phyloP scores from a whole-genome alignment of 192 early-diverging fungal species.

The Rhizophagus prolifer region DNA sequence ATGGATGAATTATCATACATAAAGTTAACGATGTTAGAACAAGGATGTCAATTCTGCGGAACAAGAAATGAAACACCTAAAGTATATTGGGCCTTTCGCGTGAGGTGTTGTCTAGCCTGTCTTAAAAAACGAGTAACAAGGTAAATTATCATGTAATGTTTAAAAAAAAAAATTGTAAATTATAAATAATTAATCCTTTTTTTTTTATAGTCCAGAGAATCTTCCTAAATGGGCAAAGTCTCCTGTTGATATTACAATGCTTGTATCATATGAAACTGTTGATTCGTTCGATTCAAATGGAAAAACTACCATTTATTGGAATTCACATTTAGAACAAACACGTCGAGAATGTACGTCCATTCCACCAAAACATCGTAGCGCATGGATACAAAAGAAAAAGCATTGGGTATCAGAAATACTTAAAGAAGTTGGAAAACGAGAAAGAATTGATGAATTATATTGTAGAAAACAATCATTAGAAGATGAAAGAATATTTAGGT shows the following conservation, averaged over 20 bases:
- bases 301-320: not conserved
- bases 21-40: not conserved
- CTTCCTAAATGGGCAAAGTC: not conserved
- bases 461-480: not conserved
- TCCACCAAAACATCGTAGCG: not conserved
- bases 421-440: not conserved
- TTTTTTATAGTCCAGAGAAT: not conserved
- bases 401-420: not conserved
- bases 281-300: not conserved
- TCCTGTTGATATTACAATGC: not conserved
- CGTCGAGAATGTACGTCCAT: not conserved
- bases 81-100: conserved; percentile 27
- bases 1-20: conserved; percentile 20
- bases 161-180: too few species aligned
- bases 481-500: conserved; percentile 3
- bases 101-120: conserved; percentile 6
- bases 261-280: not conserved
- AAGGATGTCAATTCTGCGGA: conserved; percentile 27
- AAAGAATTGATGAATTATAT: conserved; percentile 4
- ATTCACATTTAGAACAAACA: not conserved
- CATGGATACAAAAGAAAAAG: conserved; percentile 9
- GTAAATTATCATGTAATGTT: too few species aligned
- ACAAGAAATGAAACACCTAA: not conserved
- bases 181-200: not conserved
- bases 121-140: not conserved